Evolutionary conservation across 2,329 filamentous ascomycete genomes (phyloP), one percentile per base, ranked within the genome.

Genomic region (Diplodia corticola): DNA sequence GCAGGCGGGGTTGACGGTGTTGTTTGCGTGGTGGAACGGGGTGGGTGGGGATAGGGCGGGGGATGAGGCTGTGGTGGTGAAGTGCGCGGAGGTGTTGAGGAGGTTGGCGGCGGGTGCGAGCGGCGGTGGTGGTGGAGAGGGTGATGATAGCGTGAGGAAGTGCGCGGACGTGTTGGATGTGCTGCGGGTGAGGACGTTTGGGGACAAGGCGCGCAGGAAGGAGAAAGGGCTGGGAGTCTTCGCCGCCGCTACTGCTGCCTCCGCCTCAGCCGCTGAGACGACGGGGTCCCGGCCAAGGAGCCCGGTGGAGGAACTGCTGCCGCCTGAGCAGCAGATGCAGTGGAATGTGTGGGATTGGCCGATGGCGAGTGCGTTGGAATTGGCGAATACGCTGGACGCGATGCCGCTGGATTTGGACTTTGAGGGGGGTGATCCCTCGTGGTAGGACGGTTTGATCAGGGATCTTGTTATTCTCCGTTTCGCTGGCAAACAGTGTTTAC

Each of bases 321-420:
- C 28, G 9, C 17, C 50, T 4, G 22, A 17, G 9, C 24, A 30
- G 24, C 49, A 33, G 50, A 17, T 33, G 28, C 50, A 53, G 50
- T 53, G 50, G 50, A 53, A 53, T n/a, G 50, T 53, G 5, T 53
- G 50, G 50, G 50, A 53, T 5, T 53, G 50, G 50, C 50, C 50
- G 7, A 53, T 53, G 50, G 15, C 50, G 15, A 30, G 24, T 3
- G 50, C 50, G 13, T 20, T 53, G 5, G 50, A 53, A 28, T 28
- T 53, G 26, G 50, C 50, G 28, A 53, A 53, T 33, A 53, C 28
- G 7, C 3, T 53, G 28, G 50, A 53, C 7, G 50, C 50, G 26
- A 20, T 53, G 28, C 50, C 28, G 28, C 20, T 53, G 13, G 50
- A 53, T 20, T 33, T 33, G 50, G 28, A 53, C 17, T 53, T 53